phyloP scores from a whole-genome alignment of 345 rosid genomes.

The Acer campestre region DNA sequence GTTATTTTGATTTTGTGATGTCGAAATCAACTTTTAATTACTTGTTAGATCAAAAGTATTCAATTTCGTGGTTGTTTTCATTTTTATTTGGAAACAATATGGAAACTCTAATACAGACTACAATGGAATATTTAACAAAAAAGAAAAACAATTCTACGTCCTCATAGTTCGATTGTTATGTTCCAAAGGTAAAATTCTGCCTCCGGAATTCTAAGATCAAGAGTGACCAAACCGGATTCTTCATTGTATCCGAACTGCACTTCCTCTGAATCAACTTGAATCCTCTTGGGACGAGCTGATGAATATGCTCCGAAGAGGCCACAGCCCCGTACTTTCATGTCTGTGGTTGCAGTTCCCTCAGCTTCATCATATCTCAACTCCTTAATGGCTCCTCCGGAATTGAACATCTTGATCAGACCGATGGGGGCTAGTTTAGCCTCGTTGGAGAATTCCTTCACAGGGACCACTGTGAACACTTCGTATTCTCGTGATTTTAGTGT shows the following conservation, averaged over 20 bases:
- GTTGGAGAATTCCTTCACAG: conserved; percentile 42
- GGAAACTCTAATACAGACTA: background rate
- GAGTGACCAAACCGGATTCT: conserved; percentile 41
- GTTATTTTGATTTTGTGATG: no score
- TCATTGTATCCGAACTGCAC: conserved; percentile 41
- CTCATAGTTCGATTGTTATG: conserved; percentile 34
- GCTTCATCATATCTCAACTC: conserved; percentile 42
- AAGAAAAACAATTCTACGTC: background rate
- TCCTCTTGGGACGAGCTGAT: conserved; percentile 42
- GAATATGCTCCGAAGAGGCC: conserved; percentile 57
- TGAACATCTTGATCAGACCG: conserved; percentile 60
- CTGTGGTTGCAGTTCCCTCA: conserved; percentile 12
- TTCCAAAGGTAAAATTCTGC: conserved; percentile 59
- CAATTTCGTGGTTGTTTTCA: no score
- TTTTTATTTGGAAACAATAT: no score
- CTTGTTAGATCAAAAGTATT: no score
- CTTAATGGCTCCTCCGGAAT: conserved; percentile 61
- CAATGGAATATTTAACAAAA: background rate
- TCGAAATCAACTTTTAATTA: no score
- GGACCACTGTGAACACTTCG: conserved; percentile 64
- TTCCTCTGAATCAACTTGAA: conserved; percentile 39
- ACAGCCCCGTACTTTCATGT: conserved; percentile 47
- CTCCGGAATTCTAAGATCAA: conserved; percentile 42
- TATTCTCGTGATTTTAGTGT: conserved; percentile 56
- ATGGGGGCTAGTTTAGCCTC: conserved; percentile 51